Conservation (phyloP, 2,329 filamentous ascomycete genomes). For the Calonectria hongkongensis region DNA sequence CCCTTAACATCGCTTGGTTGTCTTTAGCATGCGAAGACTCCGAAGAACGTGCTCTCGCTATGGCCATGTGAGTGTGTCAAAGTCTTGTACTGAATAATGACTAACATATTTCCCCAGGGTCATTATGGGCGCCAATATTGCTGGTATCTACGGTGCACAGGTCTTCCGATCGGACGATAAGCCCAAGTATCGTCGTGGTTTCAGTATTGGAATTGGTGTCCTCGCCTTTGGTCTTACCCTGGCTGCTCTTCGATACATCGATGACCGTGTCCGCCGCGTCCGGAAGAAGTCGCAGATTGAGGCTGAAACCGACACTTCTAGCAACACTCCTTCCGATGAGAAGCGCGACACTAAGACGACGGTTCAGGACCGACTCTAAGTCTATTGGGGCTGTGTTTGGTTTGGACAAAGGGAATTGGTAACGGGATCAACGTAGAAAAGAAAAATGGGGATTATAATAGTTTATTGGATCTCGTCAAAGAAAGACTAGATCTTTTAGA, state of each 20-base stretch:
- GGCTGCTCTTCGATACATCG: constrained; percentile 64
- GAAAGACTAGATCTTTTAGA: background rate
- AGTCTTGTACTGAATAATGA: background rate
- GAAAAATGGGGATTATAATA: background rate
- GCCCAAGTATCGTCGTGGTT: constrained; percentile 71
- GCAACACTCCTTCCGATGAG: constrained; percentile 37
- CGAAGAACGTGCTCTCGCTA: constrained; percentile 74
- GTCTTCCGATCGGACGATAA: constrained; percentile 73
- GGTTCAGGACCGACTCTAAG: background rate
- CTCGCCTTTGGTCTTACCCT: constrained; percentile 65
- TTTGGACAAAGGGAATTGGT: background rate
- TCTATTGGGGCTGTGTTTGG: background rate
- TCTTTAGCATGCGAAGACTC: constrained; percentile 74
- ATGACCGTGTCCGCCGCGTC: constrained; percentile 59
- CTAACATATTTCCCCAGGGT: constrained; percentile 59
- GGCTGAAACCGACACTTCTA: constrained; percentile 31
- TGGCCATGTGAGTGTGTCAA: constrained; percentile 69
- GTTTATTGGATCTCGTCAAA: background rate
- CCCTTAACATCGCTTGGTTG: constrained; percentile 77
- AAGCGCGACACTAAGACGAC: constrained; percentile 31
- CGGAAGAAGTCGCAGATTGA: constrained; percentile 37
- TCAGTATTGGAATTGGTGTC: constrained; percentile 66
- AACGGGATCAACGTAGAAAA: background rate
- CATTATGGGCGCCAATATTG: constrained; percentile 78
- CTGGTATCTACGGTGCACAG: constrained; percentile 77